Base-by-base conservation (phyloP, 768 basidiomycete genomes). In the Tulasnella sp. region DNA sequence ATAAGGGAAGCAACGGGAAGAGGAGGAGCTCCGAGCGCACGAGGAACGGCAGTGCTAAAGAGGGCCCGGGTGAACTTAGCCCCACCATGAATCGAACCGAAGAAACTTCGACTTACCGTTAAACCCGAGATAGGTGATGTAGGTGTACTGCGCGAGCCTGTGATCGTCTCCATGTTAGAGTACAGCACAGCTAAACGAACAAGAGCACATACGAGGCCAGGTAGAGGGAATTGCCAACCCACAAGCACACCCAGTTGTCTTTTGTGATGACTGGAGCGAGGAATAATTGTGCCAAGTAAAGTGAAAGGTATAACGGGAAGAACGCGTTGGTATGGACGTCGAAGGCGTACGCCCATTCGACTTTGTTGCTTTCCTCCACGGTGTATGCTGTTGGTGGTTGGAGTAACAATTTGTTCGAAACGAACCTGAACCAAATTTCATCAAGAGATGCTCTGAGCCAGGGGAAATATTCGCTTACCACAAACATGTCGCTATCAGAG, bases 301-400 rank as follows among this genome's bases (percentile, higher is more conserved):
- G 89, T 13, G 93, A 92, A 79, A 98, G 89, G 85, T 93, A 97
- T 79, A 96, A 86, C 26, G 96, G 96, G 85, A 98, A 97, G 87
- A 98, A 99, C 3, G 95, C 92, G 82, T 99, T 98, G 79, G 93
- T 96, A 84, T 98, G 96, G 20, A 98, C 93, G 84, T 99, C 97
- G 82, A 99, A 97, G 16, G 94, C 95, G 84, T 98, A 99, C 5
- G 92, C 93, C 93, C 92, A 96, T 87, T 95, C 94, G 40, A 95
- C 92, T 26, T 85, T 85, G 67, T 92, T 35, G 81, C 29, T 82
- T 81, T 51, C 39, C 5, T 79, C 79, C 7, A 46, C 70, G 10
- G 74, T 46, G 44, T 79, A 48, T 10, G 70, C 40, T 4, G 39
- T 74, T 13, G 79, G 79, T 40, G 46, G 91, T 88, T 39, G 91